Base-by-base conservation (phyloP, 2,329 filamentous ascomycete species). In the Blastomyces parvus region DNA sequence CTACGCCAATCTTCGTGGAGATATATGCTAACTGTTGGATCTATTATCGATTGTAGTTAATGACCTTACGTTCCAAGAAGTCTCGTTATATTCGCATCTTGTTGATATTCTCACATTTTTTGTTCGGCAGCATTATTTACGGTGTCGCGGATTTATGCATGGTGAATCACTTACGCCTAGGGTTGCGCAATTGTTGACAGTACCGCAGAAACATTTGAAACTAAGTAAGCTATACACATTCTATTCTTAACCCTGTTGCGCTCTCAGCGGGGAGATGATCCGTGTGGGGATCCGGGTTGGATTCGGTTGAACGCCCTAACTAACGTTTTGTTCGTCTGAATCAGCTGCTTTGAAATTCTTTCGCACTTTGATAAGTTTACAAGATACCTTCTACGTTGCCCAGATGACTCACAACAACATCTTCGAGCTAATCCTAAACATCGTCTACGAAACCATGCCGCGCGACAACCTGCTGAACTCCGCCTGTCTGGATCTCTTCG, bases 91-190 rank as follows among this genome's bases (percentile, higher is more conserved):
- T 75, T 88, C 87, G 25, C 94, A 97, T 73, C 81, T 99, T 60
- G 88, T 97, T 62, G 94, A 99, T 73, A 90, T 97, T 36, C 82
- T 97, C 60, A 92, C 89, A 73, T 97, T 95, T 78, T 97, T 97
- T 74, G 87, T 97, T 67, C 87, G 92, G 50, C 90, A 95, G 71
- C 93, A 97, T 76, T 84, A 88, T 50, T 87, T 90, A 70, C 86
- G 91, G 69, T 92, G 88, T 79, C 94, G 95, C 75, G 89, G 87
- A 71, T 96, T 97, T 72, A 88, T 97, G 33, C 81, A 96, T 66
- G 85, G 85, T 13, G 86, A 97, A 75, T 87, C 88, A 63, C 81
- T 97, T 55, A 86, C 89, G 8, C 83, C 86, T 65, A 86, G 92
- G 50, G 87, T 97, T 65, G 87, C 88, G 59, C 91, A 96, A 74